Evolutionary conservation across 1,284 basidiomycete genomes (phyloP), one percentile per base, ranked within the genome.

Genomic region (Cerioporus squamosus): DNA sequence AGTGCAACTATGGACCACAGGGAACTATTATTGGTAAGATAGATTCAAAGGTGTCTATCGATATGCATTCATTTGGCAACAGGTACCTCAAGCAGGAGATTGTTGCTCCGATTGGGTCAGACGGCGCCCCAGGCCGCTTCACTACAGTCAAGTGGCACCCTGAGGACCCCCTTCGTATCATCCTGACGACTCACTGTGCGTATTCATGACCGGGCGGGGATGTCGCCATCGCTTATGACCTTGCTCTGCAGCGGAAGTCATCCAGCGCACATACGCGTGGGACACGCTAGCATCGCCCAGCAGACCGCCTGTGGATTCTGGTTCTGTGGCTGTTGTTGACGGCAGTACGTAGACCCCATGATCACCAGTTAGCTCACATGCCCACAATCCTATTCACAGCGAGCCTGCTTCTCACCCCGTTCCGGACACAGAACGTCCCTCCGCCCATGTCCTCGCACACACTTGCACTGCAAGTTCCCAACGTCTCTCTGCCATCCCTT

Each of bases 11-110:
- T 99, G 95, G 95, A 93, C 94, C 0, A 94, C 84, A 23, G 90
- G 92, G 48, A 99, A 99, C 73, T 99, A 97, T 74, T 92, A 98
- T 72, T 98, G 96, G 93, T 95, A n/a, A n/a, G n/a, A n/a, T n/a
- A 65, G 15, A 18, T 39, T 8, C 12, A 17, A 14, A n/a, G 44
- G 45, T 38, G 22, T 38, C 22, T 56, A 8, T 44, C 51, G 14
- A 12, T 4, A 43, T 60, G 12, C 20, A 22, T 29, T 53, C 29
- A 58, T 43, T 29, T 46, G 14, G 53, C 52, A 17, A 14, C 58
- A 91, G 91, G 91, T 94, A 97, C 74, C 82, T 98, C 57, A 97
- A 97, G 74, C 93, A 95, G 70, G 93, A 96, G 69, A 78, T 97
- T 47, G 68, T 74, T 15, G 84, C 89, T 0, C 79, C 81, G 0